These are phyloP conservation scores for Microsporum ferrugineum DNA, from an alignment of 2,329 filamentous ascomycete species.

Conservation along the genomic window DNA sequence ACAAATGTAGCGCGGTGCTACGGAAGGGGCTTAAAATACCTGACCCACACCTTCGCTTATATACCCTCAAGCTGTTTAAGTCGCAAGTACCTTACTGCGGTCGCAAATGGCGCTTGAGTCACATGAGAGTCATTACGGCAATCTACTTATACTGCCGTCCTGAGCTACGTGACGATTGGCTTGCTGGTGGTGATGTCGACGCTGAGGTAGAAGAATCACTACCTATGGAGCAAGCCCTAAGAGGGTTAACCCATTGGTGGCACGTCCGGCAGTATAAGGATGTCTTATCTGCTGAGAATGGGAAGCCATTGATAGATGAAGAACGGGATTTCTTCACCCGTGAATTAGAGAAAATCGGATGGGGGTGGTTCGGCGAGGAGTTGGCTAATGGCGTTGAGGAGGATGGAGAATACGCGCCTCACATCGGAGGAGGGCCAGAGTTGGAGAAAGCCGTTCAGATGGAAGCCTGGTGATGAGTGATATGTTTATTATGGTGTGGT, in stretches of 20 bases:
- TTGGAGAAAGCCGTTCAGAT: constrained; percentile 20
- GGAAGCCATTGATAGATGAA: constrained; percentile 50
- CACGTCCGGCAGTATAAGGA: constrained; percentile 75
- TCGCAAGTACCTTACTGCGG: constrained; percentile 97
- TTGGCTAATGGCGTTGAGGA: constrained; percentile 21
- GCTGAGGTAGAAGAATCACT: constrained; percentile 87
- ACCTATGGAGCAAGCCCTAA: constrained; percentile 79
- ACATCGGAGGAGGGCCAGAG: constrained; percentile 17
- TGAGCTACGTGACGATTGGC: constrained; percentile 89
- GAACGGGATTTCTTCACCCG: constrained; percentile 70
- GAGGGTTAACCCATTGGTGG: constrained; percentile 88
- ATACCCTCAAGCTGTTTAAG: constrained; percentile 97
- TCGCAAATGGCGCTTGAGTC: constrained; percentile 92
- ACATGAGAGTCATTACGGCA: constrained; percentile 97
- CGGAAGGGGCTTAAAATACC: constrained; percentile 86
- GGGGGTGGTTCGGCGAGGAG: constrained; percentile 33
- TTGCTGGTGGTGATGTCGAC: constrained; percentile 79
- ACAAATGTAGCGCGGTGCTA: constrained; percentile 86
- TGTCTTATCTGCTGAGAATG: constrained; percentile 48
- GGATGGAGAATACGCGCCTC: constrained; percentile 15
- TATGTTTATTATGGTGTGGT: neutral
- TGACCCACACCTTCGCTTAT: constrained; percentile 74
- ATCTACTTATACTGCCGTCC: constrained; percentile 90
- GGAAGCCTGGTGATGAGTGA: neutral
- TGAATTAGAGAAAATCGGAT: constrained; percentile 61